Evolutionary conservation across 345 rosid species (phyloP).

Genomic region (Citrus sp.): DNA sequence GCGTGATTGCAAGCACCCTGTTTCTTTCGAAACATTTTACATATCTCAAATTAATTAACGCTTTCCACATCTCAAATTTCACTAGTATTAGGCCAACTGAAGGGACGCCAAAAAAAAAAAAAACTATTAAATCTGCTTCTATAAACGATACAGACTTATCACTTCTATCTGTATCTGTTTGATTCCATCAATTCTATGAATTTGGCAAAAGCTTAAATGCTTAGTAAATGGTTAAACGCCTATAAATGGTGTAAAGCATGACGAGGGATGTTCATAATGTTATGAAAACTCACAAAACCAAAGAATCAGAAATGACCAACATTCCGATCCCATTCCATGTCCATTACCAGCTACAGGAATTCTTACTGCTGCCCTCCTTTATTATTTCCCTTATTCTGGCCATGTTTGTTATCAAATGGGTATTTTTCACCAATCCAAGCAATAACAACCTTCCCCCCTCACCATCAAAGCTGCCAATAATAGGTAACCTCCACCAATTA

Average conservation of each 20-base stretch:
- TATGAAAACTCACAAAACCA: background rate
- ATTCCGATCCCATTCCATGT: background rate
- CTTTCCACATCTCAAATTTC: no score
- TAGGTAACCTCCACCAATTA: constrained; percentile 20
- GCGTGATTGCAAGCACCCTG: no score
- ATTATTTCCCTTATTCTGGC: background rate
- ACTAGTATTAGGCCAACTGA: background rate
- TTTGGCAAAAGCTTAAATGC: background rate
- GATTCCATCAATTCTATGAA: background rate
- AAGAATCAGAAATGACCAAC: background rate
- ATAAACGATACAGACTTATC: background rate
- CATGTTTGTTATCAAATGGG: background rate
- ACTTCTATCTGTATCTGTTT: no score
- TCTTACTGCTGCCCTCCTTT: background rate
- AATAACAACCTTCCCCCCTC: constrained; percentile 18
- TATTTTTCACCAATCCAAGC: background rate
- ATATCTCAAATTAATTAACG: no score
- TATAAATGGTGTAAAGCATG: background rate
- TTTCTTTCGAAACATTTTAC: no score
- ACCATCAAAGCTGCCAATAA: constrained; percentile 15
- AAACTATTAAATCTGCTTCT: background rate
- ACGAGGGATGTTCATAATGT: background rate
- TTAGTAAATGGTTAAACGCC: background rate
- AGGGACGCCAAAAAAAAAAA: background rate
- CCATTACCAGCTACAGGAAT: background rate